Conservation (phyloP, 345 rosid genomes). For the Dipteronia sinensis region DNA sequence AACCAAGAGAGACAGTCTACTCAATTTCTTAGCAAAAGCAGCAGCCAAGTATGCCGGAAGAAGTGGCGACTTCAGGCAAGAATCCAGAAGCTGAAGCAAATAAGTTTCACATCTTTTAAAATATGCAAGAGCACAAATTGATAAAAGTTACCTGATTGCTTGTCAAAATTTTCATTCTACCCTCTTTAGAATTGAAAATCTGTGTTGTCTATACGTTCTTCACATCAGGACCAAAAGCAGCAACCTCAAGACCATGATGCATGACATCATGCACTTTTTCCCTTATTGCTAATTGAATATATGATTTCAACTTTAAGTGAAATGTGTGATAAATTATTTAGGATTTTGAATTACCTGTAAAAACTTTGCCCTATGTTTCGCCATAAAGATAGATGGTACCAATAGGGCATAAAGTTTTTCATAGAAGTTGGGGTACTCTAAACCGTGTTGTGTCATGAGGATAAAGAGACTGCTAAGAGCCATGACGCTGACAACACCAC, state of each 20-base stretch:
- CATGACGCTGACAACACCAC: slow-evolving; percentile 97
- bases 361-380: slow-evolving; percentile 87
- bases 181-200: neutral
- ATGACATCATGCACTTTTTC: neutral
- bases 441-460: slow-evolving; percentile 87
- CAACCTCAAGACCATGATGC: neutral
- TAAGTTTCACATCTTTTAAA: neutral
- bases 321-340: neutral
- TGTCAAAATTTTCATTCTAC: neutral
- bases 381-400: slow-evolving; percentile 83
- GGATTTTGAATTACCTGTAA: slow-evolving; percentile 61
- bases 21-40: slow-evolving; percentile 85
- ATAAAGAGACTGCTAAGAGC: slow-evolving; percentile 90
- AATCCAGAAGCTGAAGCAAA: slow-evolving; percentile 82
- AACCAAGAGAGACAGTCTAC: slow-evolving; percentile 70
- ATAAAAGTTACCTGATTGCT: neutral
- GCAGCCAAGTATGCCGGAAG: slow-evolving; percentile 98
- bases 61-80: slow-evolving; percentile 91
- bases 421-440: slow-evolving; percentile 91
- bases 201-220: neutral
- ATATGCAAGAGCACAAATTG: neutral
- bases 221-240: neutral
- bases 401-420: slow-evolving; percentile 78
- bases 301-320: neutral
- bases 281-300: neutral